These are phyloP conservation scores for Pharus latifolius DNA, from an alignment of 176 grass and related monocot genomes.

Conservation along the genomic window DNA sequence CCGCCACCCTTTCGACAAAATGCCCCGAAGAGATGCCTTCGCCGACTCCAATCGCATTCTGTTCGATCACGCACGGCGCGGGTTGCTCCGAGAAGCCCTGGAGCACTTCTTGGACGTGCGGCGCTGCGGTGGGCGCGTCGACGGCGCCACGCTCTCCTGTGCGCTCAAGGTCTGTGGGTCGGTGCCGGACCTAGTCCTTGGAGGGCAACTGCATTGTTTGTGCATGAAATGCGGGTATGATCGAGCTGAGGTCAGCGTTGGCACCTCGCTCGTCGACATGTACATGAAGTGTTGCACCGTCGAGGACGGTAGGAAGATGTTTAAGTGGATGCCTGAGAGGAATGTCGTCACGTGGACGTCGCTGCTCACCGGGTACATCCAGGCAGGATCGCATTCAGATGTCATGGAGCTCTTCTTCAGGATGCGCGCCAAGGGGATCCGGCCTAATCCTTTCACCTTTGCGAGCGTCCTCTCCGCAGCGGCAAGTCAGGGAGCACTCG, in stretches of 20 bases:
- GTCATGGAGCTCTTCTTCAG: slow-evolving; percentile 35
- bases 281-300: slow-evolving; percentile 30
- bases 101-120: slow-evolving; percentile 8
- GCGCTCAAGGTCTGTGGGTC: slow-evolving; percentile 18
- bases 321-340: slow-evolving; percentile 33
- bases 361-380: slow-evolving; percentile 17
- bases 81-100: slow-evolving; percentile 4
- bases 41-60: neutral
- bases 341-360: slow-evolving; percentile 43
- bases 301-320: slow-evolving; percentile 11
- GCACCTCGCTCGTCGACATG: slow-evolving; percentile 35
- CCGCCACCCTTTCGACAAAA: slow-evolving; percentile 43
- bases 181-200: slow-evolving; percentile 1
- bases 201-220: slow-evolving; percentile 50
- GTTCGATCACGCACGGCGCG: neutral
- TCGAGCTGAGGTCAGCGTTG: slow-evolving; percentile 9
- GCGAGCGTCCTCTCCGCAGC: slow-evolving; percentile 24
- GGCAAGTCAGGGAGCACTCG: slow-evolving; percentile 2
- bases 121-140: neutral
- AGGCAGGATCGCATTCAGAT: neutral
- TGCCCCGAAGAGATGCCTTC: neutral
- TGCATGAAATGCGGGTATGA: slow-evolving; percentile 22
- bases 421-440: slow-evolving; percentile 32
- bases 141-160: slow-evolving; percentile 6
- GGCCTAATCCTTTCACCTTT: slow-evolving; percentile 30